phyloP scores from a whole-genome alignment of 2,329 filamentous ascomycete species.

The Fusarium gaditjirri region DNA sequence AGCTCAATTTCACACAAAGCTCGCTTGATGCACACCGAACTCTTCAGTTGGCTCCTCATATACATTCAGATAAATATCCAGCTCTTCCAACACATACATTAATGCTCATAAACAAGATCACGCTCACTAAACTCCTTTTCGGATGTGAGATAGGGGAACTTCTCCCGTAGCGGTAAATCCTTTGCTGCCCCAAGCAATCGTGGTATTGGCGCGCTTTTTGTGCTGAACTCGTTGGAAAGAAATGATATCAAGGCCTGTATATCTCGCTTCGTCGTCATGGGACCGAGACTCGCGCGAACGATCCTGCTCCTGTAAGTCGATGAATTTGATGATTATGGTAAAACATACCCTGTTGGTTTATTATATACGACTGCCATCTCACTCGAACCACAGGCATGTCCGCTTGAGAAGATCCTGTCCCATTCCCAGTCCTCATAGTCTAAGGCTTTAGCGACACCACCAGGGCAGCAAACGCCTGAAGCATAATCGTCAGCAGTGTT shows the following conservation, averaged over 20 bases:
- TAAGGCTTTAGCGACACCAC: conserved; percentile 58
- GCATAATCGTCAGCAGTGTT: background rate
- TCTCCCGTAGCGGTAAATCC: conserved; percentile 28
- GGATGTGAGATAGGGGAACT: conserved; percentile 6
- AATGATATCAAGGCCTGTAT: conserved; percentile 62
- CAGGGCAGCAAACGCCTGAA: conserved; percentile 60
- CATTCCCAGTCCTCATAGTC: conserved; percentile 66
- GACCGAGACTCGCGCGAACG: conserved; percentile 69
- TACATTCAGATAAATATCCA: background rate
- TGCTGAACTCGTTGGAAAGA: conserved; percentile 45
- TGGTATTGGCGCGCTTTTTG: background rate
- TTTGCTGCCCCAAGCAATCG: conserved; percentile 22
- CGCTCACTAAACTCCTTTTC: background rate
- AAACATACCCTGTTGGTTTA: conserved; percentile 62
- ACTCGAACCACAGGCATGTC: conserved; percentile 67
- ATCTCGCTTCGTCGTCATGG: conserved; percentile 68
- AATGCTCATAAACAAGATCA: background rate
- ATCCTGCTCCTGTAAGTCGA: conserved; percentile 54
- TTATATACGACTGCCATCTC: conserved; percentile 64
- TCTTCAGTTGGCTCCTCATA: no score
- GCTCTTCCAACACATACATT: background rate
- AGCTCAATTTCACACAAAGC: background rate
- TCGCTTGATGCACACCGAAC: background rate
- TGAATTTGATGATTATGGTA: background rate
- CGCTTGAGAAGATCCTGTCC: conserved; percentile 63